Evolutionary conservation across 2,329 filamentous ascomycete species (phyloP).

Genomic region (Acrocalymma vagum): DNA sequence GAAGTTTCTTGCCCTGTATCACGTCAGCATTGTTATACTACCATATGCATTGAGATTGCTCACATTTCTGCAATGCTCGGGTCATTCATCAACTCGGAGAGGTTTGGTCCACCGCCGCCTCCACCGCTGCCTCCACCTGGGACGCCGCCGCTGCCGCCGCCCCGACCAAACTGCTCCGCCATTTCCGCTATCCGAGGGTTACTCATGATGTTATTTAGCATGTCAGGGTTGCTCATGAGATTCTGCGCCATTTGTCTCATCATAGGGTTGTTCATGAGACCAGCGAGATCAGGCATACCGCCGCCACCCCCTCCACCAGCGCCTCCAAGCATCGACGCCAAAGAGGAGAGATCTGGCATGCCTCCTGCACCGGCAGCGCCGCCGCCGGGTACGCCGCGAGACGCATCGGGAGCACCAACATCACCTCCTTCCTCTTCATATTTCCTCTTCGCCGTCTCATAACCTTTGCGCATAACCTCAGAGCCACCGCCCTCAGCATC

Average conservation of each 20-base stretch:
- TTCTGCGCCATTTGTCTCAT: conserved; percentile 97
- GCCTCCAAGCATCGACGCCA: conserved; percentile 62
- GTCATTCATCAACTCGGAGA: conserved; percentile 87
- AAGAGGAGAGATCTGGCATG: conserved; percentile 84
- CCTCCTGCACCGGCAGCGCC: conserved; percentile 70
- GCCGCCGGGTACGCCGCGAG: conserved; percentile 37
- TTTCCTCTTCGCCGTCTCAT: conserved; percentile 88
- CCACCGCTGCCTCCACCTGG: conserved; percentile 63
- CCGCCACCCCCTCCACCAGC: conserved; percentile 65
- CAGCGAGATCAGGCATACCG: conserved; percentile 84
- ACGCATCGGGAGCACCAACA: conserved; percentile 55
- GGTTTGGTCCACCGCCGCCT: conserved; percentile 88
- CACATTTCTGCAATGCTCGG: conserved; percentile 92
- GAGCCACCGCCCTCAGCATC: conserved; percentile 94
- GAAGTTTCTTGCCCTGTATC: conserved; percentile 69
- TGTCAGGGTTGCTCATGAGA: conserved; percentile 94
- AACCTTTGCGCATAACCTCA: conserved; percentile 97
- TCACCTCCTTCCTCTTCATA: conserved; percentile 79
- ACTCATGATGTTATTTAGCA: conserved; percentile 91
- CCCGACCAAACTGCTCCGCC: conserved; percentile 77
- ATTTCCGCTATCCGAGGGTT: conserved; percentile 90
- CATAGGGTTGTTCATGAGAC: conserved; percentile 81
- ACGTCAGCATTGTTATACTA: conserved; percentile 12
- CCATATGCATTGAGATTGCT: conserved; percentile 53
- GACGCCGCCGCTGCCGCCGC: conserved; percentile 47